Evolutionary conservation across 768 basidiomycete species (phyloP).

Genomic region (Lactarius deliciosus): DNA sequence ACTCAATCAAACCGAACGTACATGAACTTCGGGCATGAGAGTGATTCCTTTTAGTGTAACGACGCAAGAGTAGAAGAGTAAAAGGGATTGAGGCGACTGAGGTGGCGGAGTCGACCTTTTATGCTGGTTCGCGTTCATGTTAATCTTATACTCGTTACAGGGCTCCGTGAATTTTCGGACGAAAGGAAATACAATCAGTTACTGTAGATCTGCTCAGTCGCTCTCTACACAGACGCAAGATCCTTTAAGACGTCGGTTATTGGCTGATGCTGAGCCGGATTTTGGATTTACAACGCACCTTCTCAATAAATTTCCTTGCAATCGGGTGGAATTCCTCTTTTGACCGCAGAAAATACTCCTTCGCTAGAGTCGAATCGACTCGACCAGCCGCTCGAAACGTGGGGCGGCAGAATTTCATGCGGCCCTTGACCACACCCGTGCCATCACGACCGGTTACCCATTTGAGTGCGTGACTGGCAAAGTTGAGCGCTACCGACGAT

Average conservation of each 20-base stretch:
- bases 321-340: slow-evolving; percentile 72
- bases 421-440: slow-evolving; percentile 63
- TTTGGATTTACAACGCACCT: slow-evolving; percentile 43
- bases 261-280: not conserved
- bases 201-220: not conserved
- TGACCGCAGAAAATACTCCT: slow-evolving; percentile 46
- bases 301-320: slow-evolving; percentile 70
- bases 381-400: slow-evolving; percentile 54
- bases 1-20: too few relatives aligned
- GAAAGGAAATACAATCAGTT: not conserved
- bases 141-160: not conserved
- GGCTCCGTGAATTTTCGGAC: not conserved
- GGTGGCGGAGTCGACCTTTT: too few relatives aligned
- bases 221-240: slow-evolving; percentile 26
- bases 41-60: too few relatives aligned
- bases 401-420: slow-evolving; percentile 85
- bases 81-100: too few relatives aligned
- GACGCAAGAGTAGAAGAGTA: too few relatives aligned
- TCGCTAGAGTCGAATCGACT: slow-evolving; percentile 55
- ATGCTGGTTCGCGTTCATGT: not conserved
- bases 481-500: slow-evolving; percentile 49
- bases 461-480: slow-evolving; percentile 52
- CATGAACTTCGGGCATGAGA: too few relatives aligned
- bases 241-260: slow-evolving; percentile 30
- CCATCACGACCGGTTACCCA: slow-evolving; percentile 69